Evolutionary conservation across 2,329 filamentous ascomycete species (phyloP).

Genomic region (Hymenoscyphus repandus): DNA sequence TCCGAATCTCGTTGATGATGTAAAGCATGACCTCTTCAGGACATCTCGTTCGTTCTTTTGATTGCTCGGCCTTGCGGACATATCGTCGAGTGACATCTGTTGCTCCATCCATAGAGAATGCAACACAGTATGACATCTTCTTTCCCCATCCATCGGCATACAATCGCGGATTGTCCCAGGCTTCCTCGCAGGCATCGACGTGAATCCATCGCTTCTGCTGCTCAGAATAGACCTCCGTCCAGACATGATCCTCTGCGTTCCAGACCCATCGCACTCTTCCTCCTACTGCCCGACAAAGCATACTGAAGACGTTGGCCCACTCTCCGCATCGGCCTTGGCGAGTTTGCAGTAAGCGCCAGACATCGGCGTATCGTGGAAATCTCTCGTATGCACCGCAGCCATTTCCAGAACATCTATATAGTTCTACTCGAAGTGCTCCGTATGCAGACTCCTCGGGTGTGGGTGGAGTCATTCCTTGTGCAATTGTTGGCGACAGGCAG

Average conservation of each 20-base stretch:
- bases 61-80: constrained; percentile 66
- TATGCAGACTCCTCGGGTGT: constrained; percentile 85
- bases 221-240: constrained; percentile 96
- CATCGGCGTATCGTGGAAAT: constrained; percentile 91
- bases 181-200: constrained; percentile 88
- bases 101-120: constrained; percentile 84
- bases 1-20: constrained; percentile 87
- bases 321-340: constrained; percentile 83
- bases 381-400: constrained; percentile 76
- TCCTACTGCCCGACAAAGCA: constrained; percentile 91
- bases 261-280: constrained; percentile 94
- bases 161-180: constrained; percentile 88
- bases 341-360: constrained; percentile 86
- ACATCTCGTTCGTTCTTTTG: constrained; percentile 70
- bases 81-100: constrained; percentile 63
- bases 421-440: constrained; percentile 80
- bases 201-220: constrained; percentile 95
- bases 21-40: constrained; percentile 87
- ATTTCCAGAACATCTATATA: constrained; percentile 78
- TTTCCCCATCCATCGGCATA: constrained; percentile 95
- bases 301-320: constrained; percentile 98
- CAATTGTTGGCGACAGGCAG: constrained; percentile 78
- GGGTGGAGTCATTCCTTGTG: constrained; percentile 76
- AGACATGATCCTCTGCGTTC: constrained; percentile 96
- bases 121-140: constrained; percentile 95